Base-by-base conservation (phyloP, 768 basidiomycete species). In the Hygrocybe punicea region DNA sequence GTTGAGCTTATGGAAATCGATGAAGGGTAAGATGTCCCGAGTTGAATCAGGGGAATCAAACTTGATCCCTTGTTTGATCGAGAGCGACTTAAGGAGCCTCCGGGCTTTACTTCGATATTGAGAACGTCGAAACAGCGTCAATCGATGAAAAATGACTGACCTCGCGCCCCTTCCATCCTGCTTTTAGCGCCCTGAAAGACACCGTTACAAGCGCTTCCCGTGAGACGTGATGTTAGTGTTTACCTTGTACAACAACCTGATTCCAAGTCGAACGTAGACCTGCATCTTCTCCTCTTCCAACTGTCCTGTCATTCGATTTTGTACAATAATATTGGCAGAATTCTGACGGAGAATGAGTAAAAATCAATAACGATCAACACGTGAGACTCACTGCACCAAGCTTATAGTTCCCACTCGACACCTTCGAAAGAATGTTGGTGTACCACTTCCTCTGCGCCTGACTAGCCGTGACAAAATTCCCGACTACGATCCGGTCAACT, bases 231-330 rank as follows among this genome's bases (percentile, higher is more conserved):
- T 21, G 54, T 37, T 8, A 8, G 45, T 54, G 29, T 36, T 5
- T 16, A 80, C 85, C 81, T 90, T 91, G 79, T 98, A 99, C 58
- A 98, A 69, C 56, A 99, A 67, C 24, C 96, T 79, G 65, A 99
- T 99, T 2, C 96, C 96, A 14, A 99, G 73, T 37, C 95, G 77
- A 0, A 98, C 93, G 67, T 97, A 98, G 1, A 81, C 80, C 65
- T 94, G 88, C 93, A 98, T 99, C 78, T 98, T 98, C 76, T 98
- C 96, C 73, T 99, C 96, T 67, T 94, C 89, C 56, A 98, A 69
- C 69, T 92, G 90, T 0, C 96, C 96, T 0, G 92, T 94, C 70
- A 84, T 71, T 13, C 96, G 81, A 68, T 98, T 94, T 74, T 98
- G 96, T 1, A 99, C 95, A 57, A 98, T 93, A 62, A 99, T 97